Conservation (phyloP, 768 basidiomycete genomes). For the Clavulina sp. region DNA sequence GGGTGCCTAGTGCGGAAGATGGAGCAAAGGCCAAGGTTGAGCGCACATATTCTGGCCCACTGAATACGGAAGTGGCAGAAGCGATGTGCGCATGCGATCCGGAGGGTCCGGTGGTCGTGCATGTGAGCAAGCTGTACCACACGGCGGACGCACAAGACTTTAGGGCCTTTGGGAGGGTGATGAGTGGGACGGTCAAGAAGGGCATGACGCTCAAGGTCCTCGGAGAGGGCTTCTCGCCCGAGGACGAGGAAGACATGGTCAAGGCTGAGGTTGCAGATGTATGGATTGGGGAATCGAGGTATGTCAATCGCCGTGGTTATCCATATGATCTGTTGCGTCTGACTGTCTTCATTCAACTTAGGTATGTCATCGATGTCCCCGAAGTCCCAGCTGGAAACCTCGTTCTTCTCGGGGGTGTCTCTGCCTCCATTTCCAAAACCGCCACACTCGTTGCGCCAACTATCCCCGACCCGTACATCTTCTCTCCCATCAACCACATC, state of each 20-base stretch:
- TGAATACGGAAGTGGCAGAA: constrained; percentile 57
- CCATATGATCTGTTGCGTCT: constrained; percentile 1
- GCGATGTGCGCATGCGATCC: constrained; percentile 73
- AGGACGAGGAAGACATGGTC: constrained; percentile 98
- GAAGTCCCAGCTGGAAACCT: constrained; percentile 85
- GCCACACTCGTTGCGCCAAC: constrained; percentile 66
- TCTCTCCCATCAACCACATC: constrained; percentile 91
- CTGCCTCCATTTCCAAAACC: constrained; percentile 86
- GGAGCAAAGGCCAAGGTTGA: constrained; percentile 33
- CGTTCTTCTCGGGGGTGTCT: constrained; percentile 82
- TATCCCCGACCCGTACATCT: constrained; percentile 76
- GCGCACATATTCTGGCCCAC: constrained; percentile 74
- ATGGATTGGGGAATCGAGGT: constrained; percentile 87
- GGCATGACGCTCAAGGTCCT: constrained; percentile 86
- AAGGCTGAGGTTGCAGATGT: constrained; percentile 67
- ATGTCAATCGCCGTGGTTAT: no score
- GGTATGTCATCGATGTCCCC: constrained; percentile 80
- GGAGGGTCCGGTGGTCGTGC: constrained; percentile 80
- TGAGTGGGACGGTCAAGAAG: constrained; percentile 77
- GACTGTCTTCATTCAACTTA: constrained; percentile 19
- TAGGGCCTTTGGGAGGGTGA: constrained; percentile 84
- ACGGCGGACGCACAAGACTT: constrained; percentile 94
- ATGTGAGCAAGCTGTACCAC: constrained; percentile 87
- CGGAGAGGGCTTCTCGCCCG: constrained; percentile 95
- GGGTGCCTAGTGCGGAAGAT: constrained; percentile 52